Evolutionary conservation across 2,329 filamentous ascomycete genomes (phyloP), one percentile per base, ranked within the genome.

Genomic region (Fusarium fracticaudum): DNA sequence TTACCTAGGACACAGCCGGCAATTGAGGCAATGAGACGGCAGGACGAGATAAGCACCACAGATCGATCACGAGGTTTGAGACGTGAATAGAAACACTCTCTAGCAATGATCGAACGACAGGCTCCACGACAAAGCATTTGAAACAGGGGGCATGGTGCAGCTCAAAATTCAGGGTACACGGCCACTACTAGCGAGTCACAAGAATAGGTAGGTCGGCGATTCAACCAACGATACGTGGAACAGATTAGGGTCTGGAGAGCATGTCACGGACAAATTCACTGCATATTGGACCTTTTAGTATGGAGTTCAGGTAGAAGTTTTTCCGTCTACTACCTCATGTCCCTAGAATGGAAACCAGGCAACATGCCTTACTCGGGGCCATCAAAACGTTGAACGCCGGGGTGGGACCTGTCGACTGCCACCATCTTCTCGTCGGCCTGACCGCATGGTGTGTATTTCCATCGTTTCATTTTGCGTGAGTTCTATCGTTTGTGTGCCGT

Each of bases 381-480:
- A 68, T 77, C 73, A 76, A 72, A 69, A 70, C 65, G 53, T 64
- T 67, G 37, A 64, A 47, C 54, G 61, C 61, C 69, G 53, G 51
- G 50, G 63, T 63, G 41, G 72, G 51, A 38, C 51, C 18, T 72
- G 22, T 69, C 70, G 60, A 47, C 53, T 66, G 65, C 64, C 71
- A 64, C 62, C 71, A 67, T 48, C 55, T 61, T 67, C 67, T 72
- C 63, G 58, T 68, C 69, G 71, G 75, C 67, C 65, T 71, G 74
- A 67, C 68, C 71, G 47, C 50, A 71, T 76, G 67, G 64, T 69
- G 67, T 73, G 64, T 68, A 76, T 74, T 77, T 76, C 69, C 74
- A 67, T 78, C 68, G 61, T 76, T 54, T 73, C 76, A 77, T 74
- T 76, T 73, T 73, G 67, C 74, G 73, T 71, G 69, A 70, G 67